Conservation (phyloP, 495 filamentous ascomycete species). For the Penicillium roqueforti region DNA sequence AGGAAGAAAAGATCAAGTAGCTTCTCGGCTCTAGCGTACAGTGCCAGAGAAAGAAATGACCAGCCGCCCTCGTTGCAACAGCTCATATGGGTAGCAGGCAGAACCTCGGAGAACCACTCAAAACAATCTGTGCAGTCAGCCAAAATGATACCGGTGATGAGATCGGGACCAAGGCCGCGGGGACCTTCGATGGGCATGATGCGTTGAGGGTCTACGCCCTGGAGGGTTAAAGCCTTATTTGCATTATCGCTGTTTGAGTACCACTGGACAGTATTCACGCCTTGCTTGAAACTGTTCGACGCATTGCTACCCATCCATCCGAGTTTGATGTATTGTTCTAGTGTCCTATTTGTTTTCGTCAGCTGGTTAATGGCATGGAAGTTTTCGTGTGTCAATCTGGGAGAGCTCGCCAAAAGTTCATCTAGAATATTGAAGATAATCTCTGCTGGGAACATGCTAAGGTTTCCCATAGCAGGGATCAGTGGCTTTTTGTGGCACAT, state of each 20-base stretch:
- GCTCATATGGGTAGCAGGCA: background rate
- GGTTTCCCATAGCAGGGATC: background rate
- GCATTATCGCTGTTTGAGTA: background rate
- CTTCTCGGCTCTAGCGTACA: background rate
- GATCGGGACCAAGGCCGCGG: background rate
- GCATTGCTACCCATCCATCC: background rate
- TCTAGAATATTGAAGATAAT: constrained; percentile 11
- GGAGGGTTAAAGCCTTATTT: background rate
- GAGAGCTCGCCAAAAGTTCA: background rate
- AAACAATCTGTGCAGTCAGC: constrained; percentile 10
- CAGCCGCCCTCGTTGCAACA: constrained; percentile 2
- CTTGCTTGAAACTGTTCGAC: background rate
- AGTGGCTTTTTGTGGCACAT: background rate
- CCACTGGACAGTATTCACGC: background rate
- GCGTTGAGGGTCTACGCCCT: background rate
- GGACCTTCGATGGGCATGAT: background rate
- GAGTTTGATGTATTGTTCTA: background rate
- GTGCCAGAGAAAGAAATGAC: background rate
- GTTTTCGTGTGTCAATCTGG: constrained; percentile 4
- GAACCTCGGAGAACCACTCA: background rate
- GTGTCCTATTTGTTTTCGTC: background rate
- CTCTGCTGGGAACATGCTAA: constrained; percentile 6
- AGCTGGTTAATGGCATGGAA: constrained; percentile 4
- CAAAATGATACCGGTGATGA: constrained; percentile 7
- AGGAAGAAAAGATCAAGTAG: background rate